phyloP scores from a whole-genome alignment of 2,329 filamentous ascomycete species.

The Aureobasidium sp. region DNA sequence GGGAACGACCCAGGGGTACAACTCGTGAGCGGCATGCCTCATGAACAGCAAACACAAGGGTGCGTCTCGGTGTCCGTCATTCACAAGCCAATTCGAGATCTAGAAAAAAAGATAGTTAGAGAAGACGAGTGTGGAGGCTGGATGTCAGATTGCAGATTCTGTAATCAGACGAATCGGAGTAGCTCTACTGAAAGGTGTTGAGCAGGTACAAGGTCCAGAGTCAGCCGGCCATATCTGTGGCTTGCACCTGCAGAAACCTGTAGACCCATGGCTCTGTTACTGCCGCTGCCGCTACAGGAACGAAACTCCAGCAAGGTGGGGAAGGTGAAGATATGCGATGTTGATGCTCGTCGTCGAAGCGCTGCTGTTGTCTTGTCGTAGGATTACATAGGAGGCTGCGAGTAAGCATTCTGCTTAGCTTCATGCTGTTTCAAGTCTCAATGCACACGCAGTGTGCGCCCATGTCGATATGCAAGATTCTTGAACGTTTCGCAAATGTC shows the following conservation, averaged over 20 bases:
- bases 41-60: background rate
- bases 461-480: background rate
- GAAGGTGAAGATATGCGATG: background rate
- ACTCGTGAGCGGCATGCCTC: background rate
- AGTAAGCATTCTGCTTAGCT: constrained; percentile 1
- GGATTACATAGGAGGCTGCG: background rate
- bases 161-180: background rate
- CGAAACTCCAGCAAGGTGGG: background rate
- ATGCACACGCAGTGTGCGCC: background rate
- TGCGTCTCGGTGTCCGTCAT: background rate
- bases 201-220: background rate
- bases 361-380: background rate
- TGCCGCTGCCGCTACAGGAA: background rate
- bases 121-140: background rate
- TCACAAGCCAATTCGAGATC: too few relatives aligned
- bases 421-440: background rate
- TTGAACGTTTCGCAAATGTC: background rate
- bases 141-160: background rate
- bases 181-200: background rate
- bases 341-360: background rate
- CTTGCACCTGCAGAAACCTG: constrained; percentile 1
- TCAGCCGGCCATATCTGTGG: constrained; percentile 5
- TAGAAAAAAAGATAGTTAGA: background rate
- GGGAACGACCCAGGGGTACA: background rate
- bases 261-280: background rate